Base-by-base conservation (phyloP, 805 yeast species). In the Teunomyces pallodes region DNA sequence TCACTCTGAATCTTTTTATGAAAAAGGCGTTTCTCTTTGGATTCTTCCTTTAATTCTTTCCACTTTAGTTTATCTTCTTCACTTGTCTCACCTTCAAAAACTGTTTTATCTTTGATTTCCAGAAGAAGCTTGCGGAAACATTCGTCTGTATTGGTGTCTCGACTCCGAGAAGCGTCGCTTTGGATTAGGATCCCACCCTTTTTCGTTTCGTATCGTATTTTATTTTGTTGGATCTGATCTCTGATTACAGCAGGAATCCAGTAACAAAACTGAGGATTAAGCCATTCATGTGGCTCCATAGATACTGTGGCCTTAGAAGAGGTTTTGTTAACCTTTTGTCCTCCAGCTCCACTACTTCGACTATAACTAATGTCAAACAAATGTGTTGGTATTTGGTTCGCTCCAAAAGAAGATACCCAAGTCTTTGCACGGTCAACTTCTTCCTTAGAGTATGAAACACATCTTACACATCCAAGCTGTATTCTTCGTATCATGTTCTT, bases 311-410 rank as follows among this genome's bases (percentile, higher is more conserved):
- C 88, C 57, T 87, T 84, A 1, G 87, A 76, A 28, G 77, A 76
- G 8, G 83, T 74, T 56, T 88, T 88, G 63, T 88, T 88, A 9
- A 89, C 95, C 58, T 89, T 85, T 56, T 88, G 96, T 0, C 96
- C 96, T 1, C 96, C 96, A 0, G 96, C 89, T 0, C 96, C 96
- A 30, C 90, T 80, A 0, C 94, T 78, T 49, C 91, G 64, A 46
- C 81, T 70, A 58, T 66, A 84, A 3, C 72, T 53, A 1, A 77
- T 59, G 2, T 67, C 65, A 55, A 84, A 83, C 12, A 63, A 55
- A 13, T 62, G 53, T 10, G 67, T 60, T 0, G 87, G 88, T 2
- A 84, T 69, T 5, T 60, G 47, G 1, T 50, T 28, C 5, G 59
- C 56, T 1, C 57, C 52, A 47, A 74, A 64, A 0, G 45, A 36